A percentile compares a stretch with the other conserved stretches of the same genome.
These are phyloP conservation scores for Aeschynomene evenia DNA, from an alignment of 306 rosid species.

Conservation along the genomic window DNA sequence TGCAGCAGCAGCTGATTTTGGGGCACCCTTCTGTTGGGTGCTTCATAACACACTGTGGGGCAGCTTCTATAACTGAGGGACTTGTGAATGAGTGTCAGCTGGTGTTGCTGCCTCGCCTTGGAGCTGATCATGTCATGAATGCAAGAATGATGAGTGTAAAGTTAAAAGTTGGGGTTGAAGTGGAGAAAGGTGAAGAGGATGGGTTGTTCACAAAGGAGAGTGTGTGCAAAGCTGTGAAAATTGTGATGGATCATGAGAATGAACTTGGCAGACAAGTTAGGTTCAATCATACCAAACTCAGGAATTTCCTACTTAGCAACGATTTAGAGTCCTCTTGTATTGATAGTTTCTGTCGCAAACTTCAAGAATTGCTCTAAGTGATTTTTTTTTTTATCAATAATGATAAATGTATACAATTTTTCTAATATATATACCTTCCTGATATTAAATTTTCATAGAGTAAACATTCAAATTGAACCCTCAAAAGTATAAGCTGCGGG, in stretches of 20 bases:
- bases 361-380: neutral
- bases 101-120: conserved; percentile 42
- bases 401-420: too few species aligned
- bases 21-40: conserved; percentile 62
- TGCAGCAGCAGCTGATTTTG: conserved; percentile 58
- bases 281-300: conserved; percentile 39
- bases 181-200: conserved; percentile 56
- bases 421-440: too few species aligned
- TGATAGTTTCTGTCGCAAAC: conserved; percentile 34
- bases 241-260: conserved; percentile 46
- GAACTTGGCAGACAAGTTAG: conserved; percentile 37
- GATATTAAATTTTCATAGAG: too few species aligned
- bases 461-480: too few species aligned
- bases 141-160: conserved; percentile 41
- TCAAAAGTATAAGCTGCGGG: too few species aligned
- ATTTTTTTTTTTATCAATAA: too few species aligned
- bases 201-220: conserved; percentile 47
- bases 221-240: conserved; percentile 45
- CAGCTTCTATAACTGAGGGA: conserved; percentile 56
- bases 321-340: conserved; percentile 11
- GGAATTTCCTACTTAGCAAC: conserved; percentile 18
- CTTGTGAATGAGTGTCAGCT: conserved; percentile 45
- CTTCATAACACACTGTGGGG: conserved; percentile 72
- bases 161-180: conserved; percentile 47
- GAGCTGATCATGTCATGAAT: conserved; percentile 36